Percentiles rank a stretch among this genome's conserved stretches.
Evolutionary conservation across 495 filamentous ascomycete genomes (phyloP).

Genomic region (Entonaema liquescens): DNA sequence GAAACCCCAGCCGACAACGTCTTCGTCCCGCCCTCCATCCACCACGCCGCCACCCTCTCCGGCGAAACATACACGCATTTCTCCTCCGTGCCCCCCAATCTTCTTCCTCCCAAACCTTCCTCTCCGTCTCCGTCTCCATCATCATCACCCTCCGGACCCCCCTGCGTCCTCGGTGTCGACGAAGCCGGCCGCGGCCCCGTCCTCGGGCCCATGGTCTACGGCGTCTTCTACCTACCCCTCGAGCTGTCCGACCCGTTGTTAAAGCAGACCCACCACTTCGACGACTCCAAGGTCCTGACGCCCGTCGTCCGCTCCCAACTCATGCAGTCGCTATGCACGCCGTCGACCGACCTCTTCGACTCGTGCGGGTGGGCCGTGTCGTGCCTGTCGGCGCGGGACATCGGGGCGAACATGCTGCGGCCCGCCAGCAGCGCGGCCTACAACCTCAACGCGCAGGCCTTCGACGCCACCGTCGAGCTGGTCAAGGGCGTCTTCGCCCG

Average conservation of each 20-base stretch:
- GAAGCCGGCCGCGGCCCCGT: slow-evolving; percentile 96
- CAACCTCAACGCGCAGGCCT: slow-evolving; percentile 97
- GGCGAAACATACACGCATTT: slow-evolving; percentile 87
- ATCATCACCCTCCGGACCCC: slow-evolving; percentile 28
- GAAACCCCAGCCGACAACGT: slow-evolving; percentile 65
- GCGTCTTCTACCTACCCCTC: slow-evolving; percentile 82
- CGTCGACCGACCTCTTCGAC: slow-evolving; percentile 66
- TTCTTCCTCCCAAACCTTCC: slow-evolving; percentile 55
- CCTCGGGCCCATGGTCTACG: slow-evolving; percentile 97
- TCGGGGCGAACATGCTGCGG: slow-evolving; percentile 80
- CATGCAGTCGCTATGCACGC: slow-evolving; percentile 77
- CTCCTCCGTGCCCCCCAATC: slow-evolving; percentile 69
- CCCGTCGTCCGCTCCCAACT: slow-evolving; percentile 74
- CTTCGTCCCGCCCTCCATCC: slow-evolving; percentile 84
- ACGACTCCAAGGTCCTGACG: slow-evolving; percentile 90
- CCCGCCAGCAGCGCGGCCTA: slow-evolving; percentile 66
- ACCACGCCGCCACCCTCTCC: slow-evolving; percentile 64
- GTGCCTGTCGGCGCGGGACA: slow-evolving; percentile 84
- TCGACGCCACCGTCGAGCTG: slow-evolving; percentile 91
- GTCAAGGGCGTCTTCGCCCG: slow-evolving; percentile 76
- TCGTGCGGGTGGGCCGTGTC: slow-evolving; percentile 85
- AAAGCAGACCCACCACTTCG: slow-evolving; percentile 79
- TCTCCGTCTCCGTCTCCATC: slow-evolving; percentile 43
- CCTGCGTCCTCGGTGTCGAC: slow-evolving; percentile 79
- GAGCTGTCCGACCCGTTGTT: slow-evolving; percentile 74